phyloP scores from a whole-genome alignment of 179 eudicot species.

The Drosera spatulata region DNA sequence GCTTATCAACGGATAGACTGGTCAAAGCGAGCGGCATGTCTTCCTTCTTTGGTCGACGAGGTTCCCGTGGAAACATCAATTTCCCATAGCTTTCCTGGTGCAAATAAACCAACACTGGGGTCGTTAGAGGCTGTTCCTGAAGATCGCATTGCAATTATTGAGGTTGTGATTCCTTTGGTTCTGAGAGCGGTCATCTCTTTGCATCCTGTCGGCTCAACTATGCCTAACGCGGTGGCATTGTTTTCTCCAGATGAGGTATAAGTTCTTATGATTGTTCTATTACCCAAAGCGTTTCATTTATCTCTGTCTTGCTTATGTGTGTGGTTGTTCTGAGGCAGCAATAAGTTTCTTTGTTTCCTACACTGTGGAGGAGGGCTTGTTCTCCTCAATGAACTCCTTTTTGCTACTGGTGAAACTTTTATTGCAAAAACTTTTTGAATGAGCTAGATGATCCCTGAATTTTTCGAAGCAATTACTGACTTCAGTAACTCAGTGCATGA shows the following conservation, averaged over 20 bases:
- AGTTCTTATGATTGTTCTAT: not conserved
- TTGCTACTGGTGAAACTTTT: not conserved
- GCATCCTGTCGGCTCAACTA: conserved; percentile 82
- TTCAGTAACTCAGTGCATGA: no score
- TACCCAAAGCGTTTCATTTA: not conserved
- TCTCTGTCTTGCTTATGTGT: not conserved
- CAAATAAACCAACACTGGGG: conserved; percentile 45
- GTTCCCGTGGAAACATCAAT: conserved; percentile 31
- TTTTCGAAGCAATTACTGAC: no score
- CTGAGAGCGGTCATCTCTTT: conserved; percentile 81
- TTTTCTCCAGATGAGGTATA: conserved; percentile 96
- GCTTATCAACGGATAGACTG: conserved; percentile 76
- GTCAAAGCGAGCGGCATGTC: conserved; percentile 67
- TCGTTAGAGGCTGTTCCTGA: conserved; percentile 19
- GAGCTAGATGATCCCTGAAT: no score
- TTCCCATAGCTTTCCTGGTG: conserved; percentile 38
- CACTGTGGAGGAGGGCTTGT: not conserved
- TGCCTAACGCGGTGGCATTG: conserved; percentile 90
- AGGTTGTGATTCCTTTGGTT: conserved; percentile 63
- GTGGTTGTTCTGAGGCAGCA: not conserved
- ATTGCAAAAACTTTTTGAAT: not conserved
- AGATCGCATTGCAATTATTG: conserved; percentile 69
- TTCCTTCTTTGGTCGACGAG: conserved; percentile 48
- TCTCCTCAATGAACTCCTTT: not conserved
- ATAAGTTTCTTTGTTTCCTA: not conserved